Evolutionary conservation across 768 basidiomycete genomes (phyloP).

Genomic region (Lactarius hengduanensis): DNA sequence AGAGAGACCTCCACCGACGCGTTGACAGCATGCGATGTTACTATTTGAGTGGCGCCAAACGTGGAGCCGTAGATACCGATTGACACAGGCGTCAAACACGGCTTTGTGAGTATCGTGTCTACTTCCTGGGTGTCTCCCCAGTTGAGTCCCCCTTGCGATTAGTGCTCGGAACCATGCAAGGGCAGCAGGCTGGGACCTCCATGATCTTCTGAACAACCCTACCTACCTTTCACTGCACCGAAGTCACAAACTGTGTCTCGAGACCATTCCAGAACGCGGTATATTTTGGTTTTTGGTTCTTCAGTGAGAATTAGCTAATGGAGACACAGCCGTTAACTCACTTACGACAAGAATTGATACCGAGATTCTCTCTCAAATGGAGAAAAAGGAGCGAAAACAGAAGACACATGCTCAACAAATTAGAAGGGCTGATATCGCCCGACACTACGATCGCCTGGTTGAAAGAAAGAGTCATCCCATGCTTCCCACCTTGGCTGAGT

Average conservation of each 20-base stretch:
- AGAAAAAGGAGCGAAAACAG: slow-evolving; percentile 33
- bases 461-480: slow-evolving; percentile 34
- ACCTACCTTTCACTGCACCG: slow-evolving; percentile 16
- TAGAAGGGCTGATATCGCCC: slow-evolving; percentile 39
- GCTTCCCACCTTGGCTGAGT: slow-evolving; percentile 49
- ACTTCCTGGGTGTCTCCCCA: neutral
- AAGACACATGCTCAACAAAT: slow-evolving; percentile 33
- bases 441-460: slow-evolving; percentile 47
- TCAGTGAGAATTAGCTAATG: slow-evolving; percentile 4
- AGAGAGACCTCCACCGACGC: neutral
- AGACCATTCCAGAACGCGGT: slow-evolving; percentile 14
- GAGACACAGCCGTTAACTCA: slow-evolving; percentile 36
- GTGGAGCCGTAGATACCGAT: slow-evolving; percentile 14
- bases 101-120: slow-evolving; percentile 7
- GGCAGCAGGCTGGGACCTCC: slow-evolving; percentile 15
- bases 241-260: slow-evolving; percentile 9
- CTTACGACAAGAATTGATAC: slow-evolving; percentile 31
- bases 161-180: slow-evolving; percentile 13
- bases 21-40: slow-evolving; percentile 10
- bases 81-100: slow-evolving; percentile 5
- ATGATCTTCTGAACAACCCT: slow-evolving; percentile 14
- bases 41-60: slow-evolving; percentile 2
- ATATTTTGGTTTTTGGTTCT: neutral
- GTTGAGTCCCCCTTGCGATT: neutral
- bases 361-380: slow-evolving; percentile 34